Conservation (phyloP, 305 asterid species). For the Fraxinus greggii region DNA sequence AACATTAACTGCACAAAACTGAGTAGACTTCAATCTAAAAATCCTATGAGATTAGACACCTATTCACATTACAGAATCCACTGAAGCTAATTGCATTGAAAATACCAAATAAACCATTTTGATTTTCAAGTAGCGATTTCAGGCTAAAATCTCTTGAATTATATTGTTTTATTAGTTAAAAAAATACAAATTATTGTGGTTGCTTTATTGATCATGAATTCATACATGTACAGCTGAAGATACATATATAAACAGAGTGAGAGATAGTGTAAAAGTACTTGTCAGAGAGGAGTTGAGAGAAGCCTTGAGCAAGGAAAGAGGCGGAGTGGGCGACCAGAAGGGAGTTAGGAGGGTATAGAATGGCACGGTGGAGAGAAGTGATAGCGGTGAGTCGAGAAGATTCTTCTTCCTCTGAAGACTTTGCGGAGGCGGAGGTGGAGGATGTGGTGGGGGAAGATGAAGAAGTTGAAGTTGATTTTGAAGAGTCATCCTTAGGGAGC, state of each 20-base stretch:
- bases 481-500: constrained; percentile 66
- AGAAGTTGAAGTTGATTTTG: constrained; percentile 39
- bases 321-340: constrained; percentile 85
- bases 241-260: constrained; percentile 9
- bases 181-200: constrained; percentile 4
- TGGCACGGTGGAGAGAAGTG: constrained; percentile 78
- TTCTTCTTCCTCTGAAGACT: constrained; percentile 65
- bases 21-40: constrained; percentile 10
- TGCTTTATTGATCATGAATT: constrained; percentile 11
- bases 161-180: background rate
- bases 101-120: background rate
- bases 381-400: constrained; percentile 81
- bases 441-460: constrained; percentile 32
- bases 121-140: background rate
- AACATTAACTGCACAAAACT: constrained; percentile 4
- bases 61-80: background rate
- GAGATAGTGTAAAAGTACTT: constrained; percentile 45
- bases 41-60: background rate
- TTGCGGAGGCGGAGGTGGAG: constrained; percentile 28
- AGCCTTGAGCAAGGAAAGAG: constrained; percentile 83
- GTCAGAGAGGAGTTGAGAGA: constrained; percentile 76
- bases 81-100: background rate
- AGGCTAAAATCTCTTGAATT: background rate
- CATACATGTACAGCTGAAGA: constrained; percentile 9
- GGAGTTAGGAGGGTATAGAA: constrained; percentile 82